Evolutionary conservation across 2,329 filamentous ascomycete genomes (phyloP), one percentile per base, ranked within the genome.

Genomic region (Diaporthe sp.): DNA sequence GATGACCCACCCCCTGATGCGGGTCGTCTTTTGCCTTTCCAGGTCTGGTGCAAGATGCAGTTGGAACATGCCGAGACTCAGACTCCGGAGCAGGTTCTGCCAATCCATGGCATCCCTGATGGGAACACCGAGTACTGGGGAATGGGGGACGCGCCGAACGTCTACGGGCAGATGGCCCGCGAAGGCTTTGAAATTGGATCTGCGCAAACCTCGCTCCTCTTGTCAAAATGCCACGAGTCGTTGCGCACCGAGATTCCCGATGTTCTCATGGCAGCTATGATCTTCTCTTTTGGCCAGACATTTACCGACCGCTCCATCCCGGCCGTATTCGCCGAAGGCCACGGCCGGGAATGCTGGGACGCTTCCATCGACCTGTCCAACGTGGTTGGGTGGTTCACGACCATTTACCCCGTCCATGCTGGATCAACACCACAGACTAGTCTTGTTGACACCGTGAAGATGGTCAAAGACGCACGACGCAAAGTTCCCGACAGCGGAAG

Each of bases 351-450:
- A n/a, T 79, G 81, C 2, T 83, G 84, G 74, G 84, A 85, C 27
- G 78, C 80, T 0, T 84, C 86, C 30, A 81, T 88, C 13, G 87
- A 91, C 79, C 84, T 90, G 1, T 85, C 86, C 8, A 83, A 89
- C 63, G 91, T 89, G 0, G 88, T 91, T 0, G 90, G 90, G 3
- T 91, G 89, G 89, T 90, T 91, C 76, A 90, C 89, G 2, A 86
- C 88, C 0, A 81, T 92, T n/a, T 88, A 86, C 61, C 89, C 89
- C 0, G 81, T 91, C 13, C 81, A 84, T n/a, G 35, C 58, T 19
- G 58, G 58, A 42, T 61, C 35, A 3, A 61, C 58, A 10, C 42
- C 58, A 22, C 58, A 61, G 58, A 12, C 58, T 27, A 50, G 61
- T 37, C 42, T 51, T 32, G 42, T 66, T 32, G 42, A 2, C 80